Evolutionary conservation across 805 yeast species (phyloP).

Genomic region (Cyberlindnera mississippiensis): DNA sequence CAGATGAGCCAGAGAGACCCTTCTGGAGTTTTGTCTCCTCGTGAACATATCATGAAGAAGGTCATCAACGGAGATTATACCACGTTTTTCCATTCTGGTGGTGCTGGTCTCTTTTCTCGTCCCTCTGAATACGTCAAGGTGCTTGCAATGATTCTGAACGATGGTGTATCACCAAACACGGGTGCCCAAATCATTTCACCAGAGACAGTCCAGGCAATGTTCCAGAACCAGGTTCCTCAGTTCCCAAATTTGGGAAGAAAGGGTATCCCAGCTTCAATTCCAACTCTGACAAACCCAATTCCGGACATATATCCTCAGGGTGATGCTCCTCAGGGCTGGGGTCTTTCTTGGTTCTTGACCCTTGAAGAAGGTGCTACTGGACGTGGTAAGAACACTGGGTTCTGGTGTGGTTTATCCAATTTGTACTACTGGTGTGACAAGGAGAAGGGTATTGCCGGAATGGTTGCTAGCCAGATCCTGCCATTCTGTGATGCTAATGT

Average conservation of each 20-base stretch:
- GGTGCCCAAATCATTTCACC: slow-evolving; percentile 31
- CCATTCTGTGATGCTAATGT: slow-evolving; percentile 32
- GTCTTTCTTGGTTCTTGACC: slow-evolving; percentile 13
- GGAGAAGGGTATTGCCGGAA: slow-evolving; percentile 37
- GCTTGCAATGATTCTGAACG: slow-evolving; percentile 37
- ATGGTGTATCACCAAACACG: slow-evolving; percentile 34
- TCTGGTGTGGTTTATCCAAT: slow-evolving; percentile 41
- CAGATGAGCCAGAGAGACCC: slow-evolving; percentile 22
- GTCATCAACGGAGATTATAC: slow-evolving; percentile 3
- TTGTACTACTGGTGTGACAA: slow-evolving; percentile 40
- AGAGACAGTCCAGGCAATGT: slow-evolving; percentile 32
- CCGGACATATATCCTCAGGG: slow-evolving; percentile 24
- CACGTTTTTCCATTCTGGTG: slow-evolving; percentile 33
- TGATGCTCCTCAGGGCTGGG: slow-evolving; percentile 21
- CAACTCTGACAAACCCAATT: slow-evolving; percentile 13
- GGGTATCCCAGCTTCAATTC: slow-evolving; percentile 17
- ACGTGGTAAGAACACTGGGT: slow-evolving; percentile 32
- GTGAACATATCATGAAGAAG: slow-evolving; percentile 12
- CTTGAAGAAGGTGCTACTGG: slow-evolving; percentile 31
- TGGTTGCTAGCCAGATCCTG: slow-evolving; percentile 35
- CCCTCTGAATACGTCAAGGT: slow-evolving; percentile 38
- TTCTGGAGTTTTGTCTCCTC: slow-evolving; percentile 8
- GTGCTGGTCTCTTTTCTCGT: slow-evolving; percentile 40
- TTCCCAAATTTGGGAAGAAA: slow-evolving; percentile 23
- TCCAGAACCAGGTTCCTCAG: slow-evolving; percentile 31